phyloP scores from a whole-genome alignment of 208 protist genomes.

The Leishmania major region DNA sequence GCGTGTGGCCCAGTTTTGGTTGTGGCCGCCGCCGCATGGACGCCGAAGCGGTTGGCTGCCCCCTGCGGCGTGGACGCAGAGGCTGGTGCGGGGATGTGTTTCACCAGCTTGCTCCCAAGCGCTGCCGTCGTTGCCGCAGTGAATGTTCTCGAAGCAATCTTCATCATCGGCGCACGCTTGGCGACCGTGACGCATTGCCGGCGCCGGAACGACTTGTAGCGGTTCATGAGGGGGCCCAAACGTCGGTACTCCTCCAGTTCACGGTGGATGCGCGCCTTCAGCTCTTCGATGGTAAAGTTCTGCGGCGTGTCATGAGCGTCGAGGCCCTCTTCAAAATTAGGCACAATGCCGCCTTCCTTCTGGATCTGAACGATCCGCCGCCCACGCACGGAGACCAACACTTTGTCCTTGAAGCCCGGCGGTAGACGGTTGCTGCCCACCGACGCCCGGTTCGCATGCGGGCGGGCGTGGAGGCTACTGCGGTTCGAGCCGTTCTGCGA shows the following conservation, averaged over 20 bases:
- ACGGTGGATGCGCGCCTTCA: conserved; percentile 61
- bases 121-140: neutral
- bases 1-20: neutral
- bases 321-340: conserved; percentile 46
- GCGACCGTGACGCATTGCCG: conserved; percentile 8
- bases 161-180: neutral
- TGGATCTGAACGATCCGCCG: conserved; percentile 29
- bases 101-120: neutral
- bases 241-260: conserved; percentile 74
- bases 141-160: neutral
- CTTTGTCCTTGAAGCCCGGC: neutral
- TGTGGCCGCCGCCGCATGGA: neutral
- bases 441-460: neutral
- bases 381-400: conserved; percentile 30
- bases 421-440: neutral
- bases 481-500: neutral
- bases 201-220: conserved; percentile 13
- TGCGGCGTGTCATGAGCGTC: conserved; percentile 47
- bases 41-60: conserved; percentile 3
- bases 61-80: neutral
- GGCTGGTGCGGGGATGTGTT: too few species aligned
- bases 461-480: neutral
- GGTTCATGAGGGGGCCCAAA: conserved; percentile 46
- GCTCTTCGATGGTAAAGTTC: conserved; percentile 44
- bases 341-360: conserved; percentile 22